These are phyloP conservation scores for Pseudocohnilembus persalinus DNA, from an alignment of 169 alveolate species.

Conservation along the genomic window DNA sequence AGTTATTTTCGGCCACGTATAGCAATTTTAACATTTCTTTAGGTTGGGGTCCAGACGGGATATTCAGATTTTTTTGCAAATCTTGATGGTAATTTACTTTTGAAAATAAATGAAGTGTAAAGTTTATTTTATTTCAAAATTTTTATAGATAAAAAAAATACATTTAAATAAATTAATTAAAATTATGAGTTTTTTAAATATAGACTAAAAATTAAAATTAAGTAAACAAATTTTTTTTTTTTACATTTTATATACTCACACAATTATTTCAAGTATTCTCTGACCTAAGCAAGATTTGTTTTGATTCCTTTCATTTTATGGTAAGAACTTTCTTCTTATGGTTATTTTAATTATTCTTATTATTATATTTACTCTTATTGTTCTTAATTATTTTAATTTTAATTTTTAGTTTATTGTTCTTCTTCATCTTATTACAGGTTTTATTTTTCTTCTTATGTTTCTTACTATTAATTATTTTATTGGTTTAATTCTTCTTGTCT, in stretches of 20 bases:
- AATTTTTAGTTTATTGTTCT: too few species aligned
- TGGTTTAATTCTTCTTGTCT: neutral
- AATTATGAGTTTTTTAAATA: too few species aligned
- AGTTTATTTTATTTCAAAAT: too few species aligned
- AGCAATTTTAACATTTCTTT: conserved; percentile 32
- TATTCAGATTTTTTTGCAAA: conserved; percentile 14
- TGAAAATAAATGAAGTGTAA: neutral
- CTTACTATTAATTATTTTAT: too few species aligned
- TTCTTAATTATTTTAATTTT: too few species aligned
- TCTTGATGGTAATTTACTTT: neutral
- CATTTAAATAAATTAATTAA: too few species aligned
- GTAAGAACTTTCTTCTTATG: too few species aligned
- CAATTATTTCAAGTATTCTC: neutral
- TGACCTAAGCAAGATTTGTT: neutral
- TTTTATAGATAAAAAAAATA: too few species aligned
- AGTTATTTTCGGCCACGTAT: conserved; percentile 20
- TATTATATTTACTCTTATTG: neutral
- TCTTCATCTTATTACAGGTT: neutral
- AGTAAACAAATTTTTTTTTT: neutral
- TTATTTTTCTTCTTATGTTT: neutral
- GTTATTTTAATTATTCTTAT: too few species aligned
- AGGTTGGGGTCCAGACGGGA: conserved; percentile 37
- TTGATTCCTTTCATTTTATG: neutral
- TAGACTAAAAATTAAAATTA: too few species aligned
- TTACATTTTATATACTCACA: neutral